Evolutionary conservation across 116 monocot genomes (phyloP).

Genomic region (Trichopus zeylanicus): DNA sequence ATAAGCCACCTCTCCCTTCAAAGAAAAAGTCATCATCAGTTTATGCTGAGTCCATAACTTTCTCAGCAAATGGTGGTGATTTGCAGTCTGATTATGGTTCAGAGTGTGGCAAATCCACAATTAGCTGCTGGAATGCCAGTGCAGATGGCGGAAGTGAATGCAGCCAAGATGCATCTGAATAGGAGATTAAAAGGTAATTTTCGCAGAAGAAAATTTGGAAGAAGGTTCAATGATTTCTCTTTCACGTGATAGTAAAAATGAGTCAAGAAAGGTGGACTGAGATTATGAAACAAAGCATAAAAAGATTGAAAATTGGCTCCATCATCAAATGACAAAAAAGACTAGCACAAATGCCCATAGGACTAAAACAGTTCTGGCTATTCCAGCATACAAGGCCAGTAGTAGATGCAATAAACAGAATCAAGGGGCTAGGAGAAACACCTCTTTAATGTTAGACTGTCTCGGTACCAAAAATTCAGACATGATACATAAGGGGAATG

Average conservation of each 20-base stretch:
- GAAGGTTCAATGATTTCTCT: constrained; percentile 5
- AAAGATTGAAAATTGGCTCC: constrained; percentile 12
- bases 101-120: constrained; percentile 33
- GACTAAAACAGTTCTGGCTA: constrained; percentile 16
- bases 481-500: not conserved
- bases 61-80: constrained; percentile 11
- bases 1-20: constrained; percentile 32
- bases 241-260: constrained; percentile 2
- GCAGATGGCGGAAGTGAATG: constrained; percentile 20
- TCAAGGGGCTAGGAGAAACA: not conserved
- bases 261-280: not conserved
- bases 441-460: constrained; percentile 5
- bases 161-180: constrained; percentile 36
- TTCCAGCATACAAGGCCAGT: constrained; percentile 2
- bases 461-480: constrained; percentile 1
- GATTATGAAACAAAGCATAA: not conserved
- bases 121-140: constrained; percentile 6
- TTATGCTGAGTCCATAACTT: constrained; percentile 43
- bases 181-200: constrained; percentile 36
- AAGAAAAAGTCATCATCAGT: constrained; percentile 35
- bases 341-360: not conserved
- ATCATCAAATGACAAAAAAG: constrained; percentile 11
- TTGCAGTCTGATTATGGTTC: constrained; percentile 33
- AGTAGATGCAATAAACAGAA: constrained; percentile 5
- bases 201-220: constrained; percentile 19